Percentiles rank a stretch among this genome's conserved stretches.
Conservation (phyloP, 805 yeast species). For the Saturnispora diversa region DNA sequence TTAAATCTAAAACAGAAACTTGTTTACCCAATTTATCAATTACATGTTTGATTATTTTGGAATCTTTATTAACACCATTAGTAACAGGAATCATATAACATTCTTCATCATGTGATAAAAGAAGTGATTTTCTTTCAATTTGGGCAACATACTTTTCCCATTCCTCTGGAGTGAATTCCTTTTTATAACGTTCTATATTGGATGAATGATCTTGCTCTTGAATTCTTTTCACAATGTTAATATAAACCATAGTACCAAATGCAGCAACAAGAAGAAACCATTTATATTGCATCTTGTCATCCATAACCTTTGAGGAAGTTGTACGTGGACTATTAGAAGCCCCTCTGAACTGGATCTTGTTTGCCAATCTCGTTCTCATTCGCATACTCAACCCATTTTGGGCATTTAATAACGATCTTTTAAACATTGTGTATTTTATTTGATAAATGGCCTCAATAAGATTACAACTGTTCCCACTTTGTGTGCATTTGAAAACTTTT, state of each 20-base stretch:
- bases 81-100: constrained; percentile 28
- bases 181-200: constrained; percentile 28
- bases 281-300: constrained; percentile 15
- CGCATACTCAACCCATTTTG: too few species aligned
- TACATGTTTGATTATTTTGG: constrained; percentile 14
- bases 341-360: too few species aligned
- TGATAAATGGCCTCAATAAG: too few species aligned
- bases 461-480: too few species aligned
- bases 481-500: too few species aligned
- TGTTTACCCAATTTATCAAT: constrained; percentile 14
- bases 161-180: constrained; percentile 41
- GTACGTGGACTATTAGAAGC: neutral
- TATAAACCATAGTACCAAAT: constrained; percentile 38
- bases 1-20: constrained; percentile 41
- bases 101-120: constrained; percentile 22
- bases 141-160: constrained; percentile 34
- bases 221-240: constrained; percentile 26
- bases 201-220: constrained; percentile 27
- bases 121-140: constrained; percentile 27
- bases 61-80: constrained; percentile 9
- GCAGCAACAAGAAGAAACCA: constrained; percentile 32
- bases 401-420: too few species aligned
- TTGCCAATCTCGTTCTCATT: neutral
- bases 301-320: constrained; percentile 10
- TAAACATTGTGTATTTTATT: too few species aligned